phyloP scores from a whole-genome alignment of 176 grass and related monocot species.

The maize (Zea mays) region Zm-B73-REFERENCE-NAM-5.0 NC_050099.1:165266501-165267000 shows the following conservation, averaged over 20 bases:
- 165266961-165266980: background rate
- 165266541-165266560: too few species aligned
- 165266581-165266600: background rate
- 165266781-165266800: background rate
- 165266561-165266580: too few species aligned
- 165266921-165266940: background rate
- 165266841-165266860: background rate
- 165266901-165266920: background rate
- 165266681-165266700: background rate
- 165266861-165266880: conserved; percentile 28
- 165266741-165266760: background rate
- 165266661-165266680: background rate
- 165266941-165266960: background rate
- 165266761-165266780: conserved; percentile 42
- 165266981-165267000: background rate
- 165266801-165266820: background rate
- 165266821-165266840: background rate
- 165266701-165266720: background rate
- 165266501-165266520: background rate
- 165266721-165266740: conserved; percentile 29
- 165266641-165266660: background rate
- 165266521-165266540: background rate
- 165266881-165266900: background rate
- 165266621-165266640: background rate
- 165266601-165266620: conserved; percentile 15